Base-by-base conservation (phyloP, 2,329 filamentous ascomycete species). In the Didymella pomorum region DNA sequence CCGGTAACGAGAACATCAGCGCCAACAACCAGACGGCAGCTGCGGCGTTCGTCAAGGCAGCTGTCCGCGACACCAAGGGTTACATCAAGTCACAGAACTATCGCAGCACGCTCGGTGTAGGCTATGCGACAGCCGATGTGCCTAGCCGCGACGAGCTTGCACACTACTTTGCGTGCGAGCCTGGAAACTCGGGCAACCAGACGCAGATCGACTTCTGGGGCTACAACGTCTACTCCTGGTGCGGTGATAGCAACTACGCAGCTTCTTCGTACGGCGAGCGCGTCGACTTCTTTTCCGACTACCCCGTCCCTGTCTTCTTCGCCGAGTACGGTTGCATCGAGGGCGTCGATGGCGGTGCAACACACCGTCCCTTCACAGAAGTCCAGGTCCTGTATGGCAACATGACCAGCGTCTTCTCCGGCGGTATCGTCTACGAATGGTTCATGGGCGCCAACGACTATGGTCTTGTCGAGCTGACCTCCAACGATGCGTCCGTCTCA, bases 211-310 rank as follows among this genome's bases (percentile, higher is more conserved):
- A 99, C 79, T 97, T 95, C 84, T 98, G 93, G 91, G 95, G 95
- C 57, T 98, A 98, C 89, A 99, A 99, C 83, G 96, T 98, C 80
- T 99, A 98, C 85, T 96, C 93, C 43, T 99, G 95, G 95, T 99
- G 95, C 77, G 95, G 94, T 66, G 78, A 93, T 69, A 96, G 91
- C 76, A 86, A 82, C 73, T 95, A 90, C 80, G 71, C 82, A 29
- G 73, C 82, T 51, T 97, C 95, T 0, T 91, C 91, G 41, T 99
- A 95, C 80, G 83, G 88, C 65, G 84, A 87, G 60, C 90, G 94
- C 77, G 92, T 93, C 64, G 77, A 91, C 55, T 95, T 97, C 81
- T 98, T 97, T 83, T 79, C 83, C 59, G 86, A 89, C 76, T 99
- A 95, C 83, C 92, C 91, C 2, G 92, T 98, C 2, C 95, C 95